Percentiles rank a stretch among this genome's conserved stretches.
These are phyloP conservation scores for Boletus coccyginus DNA, from an alignment of 768 basidiomycete genomes.

Conservation along the genomic window DNA sequence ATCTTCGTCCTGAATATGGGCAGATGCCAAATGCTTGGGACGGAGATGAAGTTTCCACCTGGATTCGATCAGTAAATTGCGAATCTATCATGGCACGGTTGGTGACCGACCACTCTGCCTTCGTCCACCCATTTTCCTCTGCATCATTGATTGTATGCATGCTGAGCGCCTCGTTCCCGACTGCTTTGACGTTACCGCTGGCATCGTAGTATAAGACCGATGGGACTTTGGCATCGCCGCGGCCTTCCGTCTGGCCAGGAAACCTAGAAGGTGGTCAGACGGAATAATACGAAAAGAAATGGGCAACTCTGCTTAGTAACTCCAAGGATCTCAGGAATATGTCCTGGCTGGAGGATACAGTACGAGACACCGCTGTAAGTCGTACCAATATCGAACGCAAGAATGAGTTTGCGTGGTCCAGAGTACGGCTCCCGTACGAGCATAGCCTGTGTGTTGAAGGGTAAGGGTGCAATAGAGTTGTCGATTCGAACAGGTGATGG, in stretches of 20 bases:
- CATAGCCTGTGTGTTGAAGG: neutral
- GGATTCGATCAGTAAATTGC: neutral
- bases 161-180: neutral
- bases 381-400: conserved; percentile 1
- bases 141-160: neutral
- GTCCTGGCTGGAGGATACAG: conserved; percentile 1
- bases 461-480: neutral
- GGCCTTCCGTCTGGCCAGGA: neutral
- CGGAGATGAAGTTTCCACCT: conserved; percentile 4
- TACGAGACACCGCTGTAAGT: neutral
- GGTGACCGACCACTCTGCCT: conserved; percentile 1
- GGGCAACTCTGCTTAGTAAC: neutral
- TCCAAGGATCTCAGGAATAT: neutral
- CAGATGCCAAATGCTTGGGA: neutral
- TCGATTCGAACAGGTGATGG: neutral
- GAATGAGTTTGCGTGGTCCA: neutral
- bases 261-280: neutral
- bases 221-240: conserved; percentile 1
- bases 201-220: conserved; percentile 5
- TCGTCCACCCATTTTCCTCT: neutral
- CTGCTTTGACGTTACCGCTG: neutral
- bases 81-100: no score
- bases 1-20: neutral
- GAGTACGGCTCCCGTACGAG: neutral
- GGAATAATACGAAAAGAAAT: neutral